phyloP scores from a whole-genome alignment of 345 rosid species.

The Diplotaxis tenuifolia region DNA sequence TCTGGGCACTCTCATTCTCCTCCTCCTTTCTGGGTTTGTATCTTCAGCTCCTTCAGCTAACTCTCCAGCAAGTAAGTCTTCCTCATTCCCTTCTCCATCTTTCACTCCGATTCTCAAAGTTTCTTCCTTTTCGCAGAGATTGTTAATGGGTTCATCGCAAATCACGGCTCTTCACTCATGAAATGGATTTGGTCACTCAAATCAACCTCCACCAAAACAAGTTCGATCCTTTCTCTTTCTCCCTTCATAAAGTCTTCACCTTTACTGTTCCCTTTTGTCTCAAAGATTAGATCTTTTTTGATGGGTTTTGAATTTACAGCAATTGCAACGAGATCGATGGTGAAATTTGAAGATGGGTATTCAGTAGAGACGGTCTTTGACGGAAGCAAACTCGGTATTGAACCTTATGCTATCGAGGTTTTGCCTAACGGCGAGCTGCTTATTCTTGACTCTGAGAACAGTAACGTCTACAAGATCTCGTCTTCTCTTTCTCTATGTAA shows the following conservation, averaged over 20 bases:
- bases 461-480: slow-evolving; percentile 69
- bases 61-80: slow-evolving; percentile 84
- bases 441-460: slow-evolving; percentile 51
- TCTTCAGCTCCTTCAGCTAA: slow-evolving; percentile 61
- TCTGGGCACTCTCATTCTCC: slow-evolving; percentile 45
- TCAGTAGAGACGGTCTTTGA: slow-evolving; percentile 95
- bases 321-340: slow-evolving; percentile 76
- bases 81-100: not conserved
- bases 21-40: slow-evolving; percentile 51
- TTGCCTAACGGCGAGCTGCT: slow-evolving; percentile 84
- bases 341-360: slow-evolving; percentile 96
- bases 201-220: slow-evolving; percentile 73
- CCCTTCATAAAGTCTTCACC: not conserved
- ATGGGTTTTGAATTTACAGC: slow-evolving; percentile 40
- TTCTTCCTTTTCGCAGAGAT: slow-evolving; percentile 58
- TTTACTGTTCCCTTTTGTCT: not conserved
- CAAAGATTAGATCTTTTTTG: slow-evolving; percentile 16
- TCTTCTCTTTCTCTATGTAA: slow-evolving; percentile 85
- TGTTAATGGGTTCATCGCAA: slow-evolving; percentile 69
- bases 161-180: slow-evolving; percentile 63
- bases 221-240: slow-evolving; percentile 41
- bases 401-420: slow-evolving; percentile 80
- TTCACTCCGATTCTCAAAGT: not conserved
- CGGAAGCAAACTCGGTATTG: slow-evolving; percentile 95
- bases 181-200: slow-evolving; percentile 95